Evolutionary conservation across 192 early-diverging fungal species (phyloP), one percentile per base, ranked within the genome.

Genomic region (Chytriomyces hyalinus): DNA sequence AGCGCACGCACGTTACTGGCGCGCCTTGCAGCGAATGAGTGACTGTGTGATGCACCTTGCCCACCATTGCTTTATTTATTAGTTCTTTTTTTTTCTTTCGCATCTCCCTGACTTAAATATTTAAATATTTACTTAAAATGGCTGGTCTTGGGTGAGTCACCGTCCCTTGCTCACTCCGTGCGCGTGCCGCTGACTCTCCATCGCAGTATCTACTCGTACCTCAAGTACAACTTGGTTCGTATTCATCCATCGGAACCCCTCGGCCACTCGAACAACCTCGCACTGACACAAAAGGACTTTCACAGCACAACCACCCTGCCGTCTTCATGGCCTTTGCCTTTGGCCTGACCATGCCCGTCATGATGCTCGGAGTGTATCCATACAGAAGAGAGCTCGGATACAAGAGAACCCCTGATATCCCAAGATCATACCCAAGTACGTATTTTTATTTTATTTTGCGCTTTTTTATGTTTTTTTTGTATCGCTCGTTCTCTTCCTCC

Each of bases 271-370:
- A 22, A 65, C 36, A 22, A 65, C 36, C 63, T 26, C 36, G 13
- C 20, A 15, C 36, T 15, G 57, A 17, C 15, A n/a, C 17, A 17
- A 60, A 60, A 5, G 15, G 4, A 60, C 36, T 36, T 36, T 20
- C 53, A 20, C 53, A 71, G 69, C 69, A 84, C 83, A 73, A 84
- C 78, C 68, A 84, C 75, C 83, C 83, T 8, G 83, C 81, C 61
- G 80, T 84, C 75, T 76, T 84, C 75, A 57, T 78, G 69, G 80
- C 81, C 28, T 83, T 66, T 66, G 72, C 77, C 57, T 61, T 84
- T 36, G 78, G 65, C 22, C 68, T 84, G 10, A 47, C 63, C 28
- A 66, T 72, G 4, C 80, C 81, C 28, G 67, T 81, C 53, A 15
- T 86, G 57, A 70, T 84, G 10, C 44, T 76, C 13, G 79, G 68